These are phyloP conservation scores for Microbotryum intermedium DNA, from an alignment of 1,284 basidiomycete genomes.

Conservation along the genomic window DNA sequence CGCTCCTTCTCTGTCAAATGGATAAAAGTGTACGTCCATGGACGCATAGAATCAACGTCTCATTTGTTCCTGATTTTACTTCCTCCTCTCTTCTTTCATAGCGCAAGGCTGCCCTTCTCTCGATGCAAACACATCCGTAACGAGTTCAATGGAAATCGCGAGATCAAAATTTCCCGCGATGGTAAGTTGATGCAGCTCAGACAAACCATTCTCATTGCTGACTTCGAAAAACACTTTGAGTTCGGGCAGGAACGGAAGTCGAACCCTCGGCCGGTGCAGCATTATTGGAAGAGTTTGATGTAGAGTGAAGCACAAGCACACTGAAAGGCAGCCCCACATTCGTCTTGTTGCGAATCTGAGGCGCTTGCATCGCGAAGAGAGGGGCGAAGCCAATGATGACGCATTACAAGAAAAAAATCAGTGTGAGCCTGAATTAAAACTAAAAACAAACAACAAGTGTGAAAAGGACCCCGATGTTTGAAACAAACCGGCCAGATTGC, in stretches of 20 bases:
- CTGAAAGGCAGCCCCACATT: too few species aligned
- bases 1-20: constrained; percentile 76
- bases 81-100: not conserved
- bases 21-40: constrained; percentile 46
- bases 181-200: constrained; percentile 1
- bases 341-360: too few species aligned
- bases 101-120: not conserved
- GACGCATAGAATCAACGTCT: not conserved
- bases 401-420: too few species aligned
- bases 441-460: too few species aligned
- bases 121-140: constrained; percentile 27
- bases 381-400: too few species aligned
- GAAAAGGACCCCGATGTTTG: too few species aligned
- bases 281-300: not conserved
- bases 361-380: too few species aligned
- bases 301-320: too few species aligned
- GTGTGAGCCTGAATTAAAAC: too few species aligned
- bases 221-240: not conserved
- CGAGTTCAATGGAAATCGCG: constrained; percentile 33
- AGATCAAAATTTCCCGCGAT: constrained; percentile 36
- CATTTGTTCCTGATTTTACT: not conserved
- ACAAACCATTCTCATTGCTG: too few species aligned
- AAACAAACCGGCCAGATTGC: too few species aligned
- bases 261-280: constrained; percentile 30
- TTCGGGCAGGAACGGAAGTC: constrained; percentile 26